Base-by-base conservation (phyloP, 164 flowering plant genomes). In the Cinnamomum micranthum region DNA sequence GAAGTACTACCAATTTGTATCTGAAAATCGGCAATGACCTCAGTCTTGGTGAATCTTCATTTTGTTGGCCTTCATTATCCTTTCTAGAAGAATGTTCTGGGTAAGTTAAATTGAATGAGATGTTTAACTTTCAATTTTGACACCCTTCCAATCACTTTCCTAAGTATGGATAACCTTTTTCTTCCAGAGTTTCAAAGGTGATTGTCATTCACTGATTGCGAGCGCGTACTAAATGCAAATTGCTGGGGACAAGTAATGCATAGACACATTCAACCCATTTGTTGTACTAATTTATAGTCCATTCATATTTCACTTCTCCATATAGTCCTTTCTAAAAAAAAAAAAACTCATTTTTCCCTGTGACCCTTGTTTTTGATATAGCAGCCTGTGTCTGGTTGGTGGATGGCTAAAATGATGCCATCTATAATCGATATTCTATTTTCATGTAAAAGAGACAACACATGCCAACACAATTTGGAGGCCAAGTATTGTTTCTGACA, bases 1-100 rank as follows among this genome's bases (percentile, higher is more conserved):
- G 15, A 73, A 28, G n/a, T 73, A 79, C 52, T 73, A 69, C 31
- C 55, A 65, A 25, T 65, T 31, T 51, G 71, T 79, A 4, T 66
- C 58, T 52, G 63, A 71, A 66, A 74, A 69, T 28, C 65, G 75
- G n/a, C 19, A 2, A 64, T 23, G 24, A 12, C 66, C 25, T 71
- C 60, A 59, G 71, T 14, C 27, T 71, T 52, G 24, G 65, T 65
- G 67, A 74, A 50, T 24, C 22, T 20, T 51, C 17, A 28, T 22
- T 24, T 10, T 52, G 22, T 75, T 15, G 17, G 69, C n/a, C 60
- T 55, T 55, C 33, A 15, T 24, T 51, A 31, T 22, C 35, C 31
- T 24, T 60, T 50, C 11, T 7, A 19, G 23, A 12, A n/a, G 28
- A 52, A 70, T 12, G 19, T 51, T 14, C 33, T 6, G 23, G 62